Conservation (phyloP, 78 protist species). For the Goniomonas avonlea region DNA sequence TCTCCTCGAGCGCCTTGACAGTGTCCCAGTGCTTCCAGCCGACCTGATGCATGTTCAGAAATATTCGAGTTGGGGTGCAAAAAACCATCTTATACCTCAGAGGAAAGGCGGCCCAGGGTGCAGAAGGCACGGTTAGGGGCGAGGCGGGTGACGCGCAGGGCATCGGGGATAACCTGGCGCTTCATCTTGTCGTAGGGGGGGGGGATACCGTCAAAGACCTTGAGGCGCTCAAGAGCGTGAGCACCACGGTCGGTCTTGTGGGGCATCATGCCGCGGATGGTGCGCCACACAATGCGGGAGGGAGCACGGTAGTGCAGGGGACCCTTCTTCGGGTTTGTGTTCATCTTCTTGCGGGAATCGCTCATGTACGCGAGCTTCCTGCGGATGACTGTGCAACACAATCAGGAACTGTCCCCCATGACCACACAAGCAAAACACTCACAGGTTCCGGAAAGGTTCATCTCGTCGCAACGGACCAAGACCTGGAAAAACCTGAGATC, state of each 20-base stretch:
- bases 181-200: slow-evolving; percentile 83
- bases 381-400: no score
- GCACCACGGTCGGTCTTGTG: slow-evolving; percentile 95
- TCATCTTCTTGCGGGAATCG: slow-evolving; percentile 65
- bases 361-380: slow-evolving; percentile 67
- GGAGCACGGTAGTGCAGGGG: slow-evolving; percentile 92
- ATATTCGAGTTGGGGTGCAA: slow-evolving; percentile 2
- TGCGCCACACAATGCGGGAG: slow-evolving; percentile 78
- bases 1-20: slow-evolving; percentile 84
- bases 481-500: no score
- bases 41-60: slow-evolving; percentile 7
- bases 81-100: no score
- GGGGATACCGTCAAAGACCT: slow-evolving; percentile 95
- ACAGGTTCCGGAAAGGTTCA: slow-evolving; percentile 77
- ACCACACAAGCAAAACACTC: no score
- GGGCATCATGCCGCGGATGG: slow-evolving; percentile 98
- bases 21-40: slow-evolving; percentile 93
- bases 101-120: slow-evolving; percentile 77
- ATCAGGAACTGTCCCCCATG: no score
- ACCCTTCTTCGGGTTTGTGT: slow-evolving; percentile 94
- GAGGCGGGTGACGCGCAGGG: slow-evolving; percentile 82
- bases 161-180: slow-evolving; percentile 89
- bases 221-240: slow-evolving; percentile 82
- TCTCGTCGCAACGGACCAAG: slow-evolving; percentile 90
- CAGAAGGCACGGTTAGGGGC: slow-evolving; percentile 76